Evolutionary conservation across 208 protist genomes (phyloP).

Genomic region (Leishmania tropica): DNA sequence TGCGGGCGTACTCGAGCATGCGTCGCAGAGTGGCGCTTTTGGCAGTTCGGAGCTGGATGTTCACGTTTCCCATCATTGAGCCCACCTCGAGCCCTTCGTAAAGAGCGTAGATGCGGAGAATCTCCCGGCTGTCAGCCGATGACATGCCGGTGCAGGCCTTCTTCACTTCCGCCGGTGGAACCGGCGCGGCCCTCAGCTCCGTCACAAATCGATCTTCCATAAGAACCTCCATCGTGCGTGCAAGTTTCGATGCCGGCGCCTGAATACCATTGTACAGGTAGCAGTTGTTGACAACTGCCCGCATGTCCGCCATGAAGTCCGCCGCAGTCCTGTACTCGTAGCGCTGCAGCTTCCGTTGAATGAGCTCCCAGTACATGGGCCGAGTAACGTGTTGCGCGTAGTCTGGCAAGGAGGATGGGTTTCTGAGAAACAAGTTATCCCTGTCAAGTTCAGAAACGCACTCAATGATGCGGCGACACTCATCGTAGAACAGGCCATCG

Average conservation of each 20-base stretch:
- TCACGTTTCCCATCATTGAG: slow-evolving; percentile 20
- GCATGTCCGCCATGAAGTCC: slow-evolving; percentile 86
- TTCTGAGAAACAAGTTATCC: slow-evolving; percentile 48
- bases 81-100: slow-evolving; percentile 55
- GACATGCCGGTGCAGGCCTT: slow-evolving; percentile 35
- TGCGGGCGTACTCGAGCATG: slow-evolving; percentile 45
- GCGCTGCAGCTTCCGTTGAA: slow-evolving; percentile 54
- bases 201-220: slow-evolving; percentile 89
- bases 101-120: slow-evolving; percentile 47
- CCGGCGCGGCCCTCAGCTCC: slow-evolving; percentile 52
- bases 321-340: slow-evolving; percentile 61
- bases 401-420: slow-evolving; percentile 54
- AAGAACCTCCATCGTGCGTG: slow-evolving; percentile 57
- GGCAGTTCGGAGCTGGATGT: slow-evolving; percentile 48
- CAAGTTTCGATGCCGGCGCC: slow-evolving; percentile 45
- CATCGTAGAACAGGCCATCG: slow-evolving; percentile 63
- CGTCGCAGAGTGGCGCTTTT: slow-evolving; percentile 70
- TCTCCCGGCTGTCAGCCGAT: slow-evolving; percentile 26
- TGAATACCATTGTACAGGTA: slow-evolving; percentile 74
- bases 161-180: slow-evolving; percentile 41
- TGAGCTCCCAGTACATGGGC: slow-evolving; percentile 74
- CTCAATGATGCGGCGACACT: slow-evolving; percentile 50
- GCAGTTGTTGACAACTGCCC: slow-evolving; percentile 79
- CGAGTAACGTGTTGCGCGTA: slow-evolving; percentile 47
- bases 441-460: slow-evolving; percentile 40